Evolutionary conservation across 306 rosid genomes (phyloP), one percentile per base, ranked within the genome.

Genomic region (Prunus mume): DNA sequence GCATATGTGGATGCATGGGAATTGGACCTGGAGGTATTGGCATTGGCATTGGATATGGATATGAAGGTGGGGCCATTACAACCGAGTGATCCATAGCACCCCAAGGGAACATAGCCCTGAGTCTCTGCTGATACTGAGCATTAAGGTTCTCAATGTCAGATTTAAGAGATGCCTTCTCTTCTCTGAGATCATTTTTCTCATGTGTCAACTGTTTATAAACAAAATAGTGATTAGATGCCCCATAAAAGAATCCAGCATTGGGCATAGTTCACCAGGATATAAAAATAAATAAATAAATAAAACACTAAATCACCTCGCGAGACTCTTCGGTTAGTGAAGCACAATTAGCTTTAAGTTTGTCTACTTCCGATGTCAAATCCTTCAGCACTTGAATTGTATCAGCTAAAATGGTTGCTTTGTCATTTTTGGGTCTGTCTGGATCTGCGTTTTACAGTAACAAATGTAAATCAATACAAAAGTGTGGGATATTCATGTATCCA

Each of bases 401-500:
- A 3, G 81, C 79, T 58, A 91, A 67, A 86, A 93, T 86, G 83
- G 97, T 88, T 84, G 93, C 91, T 81, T 91, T 93, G 83, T 93
- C 97, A 81, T 91, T 93, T 79, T 88, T 93, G 47, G 98, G 98
- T 80, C 98, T 87, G 65, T 86, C 96, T 49, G 98, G 96, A 77
- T 93, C 98, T 93, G 93, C 84, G 85, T 69, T 73, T 82, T 52
- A 85, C 68, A 63, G 63, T 69, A 78, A 76, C 55, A 63, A 32
- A 25, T 41, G 50, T 12, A 61, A 70, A 74, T 45, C 24, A 30
- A 69, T 69, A 6, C 22, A 47, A 32, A 69, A 32, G 56, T 54
- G 12, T 38, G 22, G 1, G 51, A 11, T 27, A 75, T 55, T 69
- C 78, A 75, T 61, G 45, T 46, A 34, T 71, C n/a, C 19, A 22